phyloP scores from a whole-genome alignment of 768 basidiomycete genomes.

The Leccinum truebloodii region DNA sequence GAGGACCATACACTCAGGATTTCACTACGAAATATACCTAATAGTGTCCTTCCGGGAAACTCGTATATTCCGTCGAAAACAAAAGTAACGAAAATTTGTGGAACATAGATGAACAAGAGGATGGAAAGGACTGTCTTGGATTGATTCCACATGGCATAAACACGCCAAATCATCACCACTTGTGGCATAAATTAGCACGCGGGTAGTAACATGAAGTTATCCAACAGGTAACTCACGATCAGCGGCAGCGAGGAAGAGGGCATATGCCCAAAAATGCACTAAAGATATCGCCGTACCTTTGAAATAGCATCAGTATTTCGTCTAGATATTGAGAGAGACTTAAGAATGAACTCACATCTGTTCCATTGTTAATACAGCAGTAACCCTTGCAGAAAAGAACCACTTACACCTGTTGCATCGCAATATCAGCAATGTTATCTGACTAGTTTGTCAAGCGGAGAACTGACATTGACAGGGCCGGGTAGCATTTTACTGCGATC shows the following conservation, averaged over 20 bases:
- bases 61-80: slow-evolving; percentile 4
- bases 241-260: slow-evolving; percentile 14
- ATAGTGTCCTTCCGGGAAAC: neutral
- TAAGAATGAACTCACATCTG: slow-evolving; percentile 13
- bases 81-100: neutral
- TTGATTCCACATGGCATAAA: slow-evolving; percentile 14
- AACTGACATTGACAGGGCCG: slow-evolving; percentile 10
- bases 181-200: neutral
- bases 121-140: slow-evolving; percentile 8
- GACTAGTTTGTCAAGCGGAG: neutral
- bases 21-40: slow-evolving; percentile 3
- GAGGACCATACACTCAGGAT: neutral
- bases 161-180: slow-evolving; percentile 5
- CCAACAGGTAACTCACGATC: slow-evolving; percentile 14
- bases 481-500: slow-evolving; percentile 7
- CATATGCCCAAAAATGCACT: slow-evolving; percentile 11
- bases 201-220: neutral
- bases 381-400: neutral
- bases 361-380: neutral
- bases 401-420: slow-evolving; percentile 7
- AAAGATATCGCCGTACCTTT: slow-evolving; percentile 6
- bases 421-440: neutral
- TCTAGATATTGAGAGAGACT: neutral
- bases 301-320: neutral
- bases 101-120: slow-evolving; percentile 2